Evolutionary conservation across 495 filamentous ascomycete species (phyloP), one percentile per base, ranked within the genome.

Genomic region (Rhypophila decipiens): DNA sequence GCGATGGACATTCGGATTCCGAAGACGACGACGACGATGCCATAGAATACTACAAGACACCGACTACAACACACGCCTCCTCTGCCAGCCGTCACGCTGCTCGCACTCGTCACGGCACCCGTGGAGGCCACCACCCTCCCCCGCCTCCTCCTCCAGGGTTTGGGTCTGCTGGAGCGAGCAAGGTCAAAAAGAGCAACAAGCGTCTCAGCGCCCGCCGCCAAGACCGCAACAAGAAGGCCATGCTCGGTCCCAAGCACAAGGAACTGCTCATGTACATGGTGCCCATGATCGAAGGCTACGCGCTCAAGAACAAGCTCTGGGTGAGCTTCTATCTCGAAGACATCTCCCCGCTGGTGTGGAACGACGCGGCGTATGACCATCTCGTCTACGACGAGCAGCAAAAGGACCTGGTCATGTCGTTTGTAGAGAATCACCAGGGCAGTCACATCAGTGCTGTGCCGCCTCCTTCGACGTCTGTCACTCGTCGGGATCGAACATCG

Each of bases 261-360:
- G 50, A 50, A 19, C 47, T 50, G n/a, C 45, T 69, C n/a, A 58
- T 66, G 51, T 66, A 57, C 39, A 60, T 70, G 39, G 49, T 57
- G 2, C 67, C 62, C 21, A 36, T 66, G 19, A 49, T 70, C n/a
- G 45, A 62, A n/a, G 69, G 67, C 0, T 72, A 65, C 45, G 52
- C 61, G n/a, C 52, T 70, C 31, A 67, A 66, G 50, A 63, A 58
- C 35, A 69, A 70, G 53, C 44, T 61, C 1, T 72, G 67, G 67
- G 56, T 68, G 21, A 44, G 51, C 4, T 66, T 70, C 39, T 65
- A 49, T 39, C 47, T 69, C 31, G 66, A 67, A 39, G 56, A 65
- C 42, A 54, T 70, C 34, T 18, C 35, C n/a, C 56, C 61, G 1
- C 43, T 70, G 34, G 27, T 24, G 5, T 70, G 66, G 67, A 67